Evolutionary conservation across 352 stramenopile genomes (phyloP).

Genomic region (Globisporangium parvum): DNA sequence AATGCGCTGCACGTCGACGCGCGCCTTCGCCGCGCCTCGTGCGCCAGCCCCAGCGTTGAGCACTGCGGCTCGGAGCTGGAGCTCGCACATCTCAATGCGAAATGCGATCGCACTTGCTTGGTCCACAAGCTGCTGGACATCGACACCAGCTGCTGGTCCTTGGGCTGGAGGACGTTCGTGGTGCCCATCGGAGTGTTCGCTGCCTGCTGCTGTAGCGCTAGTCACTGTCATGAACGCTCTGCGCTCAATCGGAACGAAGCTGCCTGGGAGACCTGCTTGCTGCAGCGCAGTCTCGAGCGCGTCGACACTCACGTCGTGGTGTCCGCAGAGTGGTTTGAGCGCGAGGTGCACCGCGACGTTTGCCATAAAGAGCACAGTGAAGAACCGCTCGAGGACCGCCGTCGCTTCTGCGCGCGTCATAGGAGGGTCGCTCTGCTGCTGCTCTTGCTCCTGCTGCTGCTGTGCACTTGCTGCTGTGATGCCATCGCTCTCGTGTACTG

Average conservation of each 20-base stretch:
- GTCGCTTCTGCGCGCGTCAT: constrained; percentile 4
- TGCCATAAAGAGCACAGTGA: constrained; percentile 21
- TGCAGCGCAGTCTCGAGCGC: constrained; percentile 8
- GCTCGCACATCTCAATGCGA: constrained; percentile 39
- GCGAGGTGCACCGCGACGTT: constrained; percentile 10
- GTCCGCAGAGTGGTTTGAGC: constrained; percentile 7
- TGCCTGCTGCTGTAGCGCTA: neutral
- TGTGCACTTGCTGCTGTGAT: no score
- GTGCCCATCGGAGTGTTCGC: neutral
- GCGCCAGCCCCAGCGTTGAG: constrained; percentile 6
- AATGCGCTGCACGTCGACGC: constrained; percentile 25
- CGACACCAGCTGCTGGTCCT: neutral
- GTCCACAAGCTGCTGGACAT: constrained; percentile 13
- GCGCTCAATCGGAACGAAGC: constrained; percentile 12
- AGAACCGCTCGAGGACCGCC: constrained; percentile 19
- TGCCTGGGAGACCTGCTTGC: neutral
- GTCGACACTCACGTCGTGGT: neutral
- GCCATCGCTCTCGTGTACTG: no score
- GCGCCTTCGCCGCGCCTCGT: constrained; percentile 15
- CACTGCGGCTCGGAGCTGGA: constrained; percentile 33
- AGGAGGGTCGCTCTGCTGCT: neutral
- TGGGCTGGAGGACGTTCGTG: no score
- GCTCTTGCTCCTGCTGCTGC: neutral
- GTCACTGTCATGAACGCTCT: constrained; percentile 6
- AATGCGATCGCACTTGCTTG: constrained; percentile 24